Evolutionary conservation across 495 filamentous ascomycete genomes (phyloP), one percentile per base, ranked within the genome.

Genomic region (Cenococcum geophilum): DNA sequence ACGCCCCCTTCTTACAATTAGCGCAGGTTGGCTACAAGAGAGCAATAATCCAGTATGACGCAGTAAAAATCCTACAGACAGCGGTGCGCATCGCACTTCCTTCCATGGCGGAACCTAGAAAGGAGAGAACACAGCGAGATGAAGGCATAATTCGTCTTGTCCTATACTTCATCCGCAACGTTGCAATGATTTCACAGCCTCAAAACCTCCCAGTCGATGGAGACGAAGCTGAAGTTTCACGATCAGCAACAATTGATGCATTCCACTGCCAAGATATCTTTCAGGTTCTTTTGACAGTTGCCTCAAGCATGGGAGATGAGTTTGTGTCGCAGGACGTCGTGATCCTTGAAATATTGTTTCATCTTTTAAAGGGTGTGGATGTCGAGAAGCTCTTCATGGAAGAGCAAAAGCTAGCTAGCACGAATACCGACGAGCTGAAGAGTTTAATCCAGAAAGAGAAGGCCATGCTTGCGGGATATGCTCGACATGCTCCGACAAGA

Each of bases 61-160:
- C 82, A n/a, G 79, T 81, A 8, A 79, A 80, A 58, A 86, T 97
- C 21, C 80, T 99, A 11, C 84, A 85, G 48, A 87, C 88, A 11
- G 80, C 86, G 21, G 86, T 95, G 47, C 80, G 90, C 50, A 82
- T 91, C 50, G 91, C 85, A 3, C 79, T 99, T 25, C 95, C 95
- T 1, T 88, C 91, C 57, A 92, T 99, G 79, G 89, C 89, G 11
- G 67, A 88, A 32, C 79, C 86, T 4, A 82, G 84, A 68, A 82
- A 84, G 23, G 92, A 97, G 67, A 79, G 95, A 55, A 85, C 80
- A 11, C 73, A 79, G 20, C 81, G 92, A 58, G 93, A 99, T 65
- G 89, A 96, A 71, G 92, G 89, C 27, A 92, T 97, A 60, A 93
- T 99, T 65, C 93, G 91, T 66, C 79, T 99, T 25, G 78, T 96